These are phyloP conservation scores for Sequoia sempervirens DNA, from an alignment of 75 land plant genomes.

Conservation along the genomic window DNA sequence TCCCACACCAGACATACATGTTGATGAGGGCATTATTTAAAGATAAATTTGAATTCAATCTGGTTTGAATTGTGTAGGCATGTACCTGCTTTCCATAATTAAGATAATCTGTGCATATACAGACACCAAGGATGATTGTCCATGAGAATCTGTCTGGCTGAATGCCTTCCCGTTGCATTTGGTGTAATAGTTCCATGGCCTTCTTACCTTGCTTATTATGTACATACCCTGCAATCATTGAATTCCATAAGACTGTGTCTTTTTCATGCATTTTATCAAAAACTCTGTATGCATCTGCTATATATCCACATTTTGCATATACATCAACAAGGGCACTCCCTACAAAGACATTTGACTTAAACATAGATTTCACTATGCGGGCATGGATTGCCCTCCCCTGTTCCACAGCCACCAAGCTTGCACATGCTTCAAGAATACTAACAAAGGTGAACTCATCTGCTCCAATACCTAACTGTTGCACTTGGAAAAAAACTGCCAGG, in stretches of 20 bases:
- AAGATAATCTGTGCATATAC: slow-evolving; percentile 11
- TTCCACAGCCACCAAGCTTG: slow-evolving; percentile 30
- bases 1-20: slow-evolving; percentile 33
- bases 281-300: slow-evolving; percentile 25
- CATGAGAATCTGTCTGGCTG: slow-evolving; percentile 11
- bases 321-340: slow-evolving; percentile 43
- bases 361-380: slow-evolving; percentile 27
- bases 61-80: slow-evolving; percentile 4
- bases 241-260: slow-evolving; percentile 56
- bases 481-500: slow-evolving; percentile 11
- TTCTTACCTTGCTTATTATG: slow-evolving; percentile 45
- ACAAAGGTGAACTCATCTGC: slow-evolving; percentile 32
- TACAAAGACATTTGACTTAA: slow-evolving; percentile 30
- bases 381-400: slow-evolving; percentile 29
- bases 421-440: slow-evolving; percentile 46
- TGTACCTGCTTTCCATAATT: slow-evolving; percentile 21
- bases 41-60: slow-evolving; percentile 8
- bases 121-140: slow-evolving; percentile 22
- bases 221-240: slow-evolving; percentile 60
- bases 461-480: slow-evolving; percentile 13
- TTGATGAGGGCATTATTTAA: slow-evolving; percentile 25
- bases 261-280: slow-evolving; percentile 43
- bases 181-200: slow-evolving; percentile 34
- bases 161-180: slow-evolving; percentile 1
- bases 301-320: slow-evolving; percentile 38